A percentile compares a stretch with the other conserved stretches of the same genome.
Evolutionary conservation across 2,329 filamentous ascomycete species (phyloP).

Genomic region (Ceratocystis cubensis): DNA sequence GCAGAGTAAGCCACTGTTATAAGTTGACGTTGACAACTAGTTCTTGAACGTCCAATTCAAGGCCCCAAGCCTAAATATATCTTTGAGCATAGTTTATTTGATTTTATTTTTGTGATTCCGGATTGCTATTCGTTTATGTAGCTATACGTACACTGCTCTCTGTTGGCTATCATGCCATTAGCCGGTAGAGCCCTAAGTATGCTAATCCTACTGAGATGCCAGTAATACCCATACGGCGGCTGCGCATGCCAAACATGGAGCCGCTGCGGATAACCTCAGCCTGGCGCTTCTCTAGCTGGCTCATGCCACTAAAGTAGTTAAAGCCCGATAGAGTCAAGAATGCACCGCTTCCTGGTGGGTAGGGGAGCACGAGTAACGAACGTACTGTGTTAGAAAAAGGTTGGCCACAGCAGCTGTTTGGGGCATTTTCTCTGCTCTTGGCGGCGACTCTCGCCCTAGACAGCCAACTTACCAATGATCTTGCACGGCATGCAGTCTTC

Average conservation of each 20-base stretch:
- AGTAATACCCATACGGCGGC: conserved; percentile 53
- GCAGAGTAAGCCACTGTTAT: too few species aligned
- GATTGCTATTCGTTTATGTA: too few species aligned
- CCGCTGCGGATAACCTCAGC: conserved; percentile 55
- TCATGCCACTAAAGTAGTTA: conserved; percentile 63
- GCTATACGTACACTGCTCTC: too few species aligned
- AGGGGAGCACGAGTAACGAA: not conserved
- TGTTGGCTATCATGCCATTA: conserved; percentile 10
- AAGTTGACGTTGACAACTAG: too few species aligned
- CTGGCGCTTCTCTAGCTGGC: conserved; percentile 55
- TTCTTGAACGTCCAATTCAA: not conserved
- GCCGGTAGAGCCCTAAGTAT: conserved; percentile 57
- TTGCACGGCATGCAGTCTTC: conserved; percentile 61
- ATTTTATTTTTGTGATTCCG: too few species aligned
- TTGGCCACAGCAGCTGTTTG: not conserved
- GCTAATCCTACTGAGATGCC: conserved; percentile 54
- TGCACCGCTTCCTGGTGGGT: conserved; percentile 51
- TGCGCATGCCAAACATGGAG: conserved; percentile 59
- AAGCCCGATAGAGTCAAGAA: conserved; percentile 66
- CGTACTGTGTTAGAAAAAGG: conserved; percentile 13
- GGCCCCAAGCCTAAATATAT: not conserved
- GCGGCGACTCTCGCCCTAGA: not conserved
- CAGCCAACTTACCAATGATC: conserved; percentile 47
- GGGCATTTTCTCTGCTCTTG: not conserved
- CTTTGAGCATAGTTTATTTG: not conserved